Conservation (phyloP, 1,284 basidiomycete species). For the Tilletia indica region DNA sequence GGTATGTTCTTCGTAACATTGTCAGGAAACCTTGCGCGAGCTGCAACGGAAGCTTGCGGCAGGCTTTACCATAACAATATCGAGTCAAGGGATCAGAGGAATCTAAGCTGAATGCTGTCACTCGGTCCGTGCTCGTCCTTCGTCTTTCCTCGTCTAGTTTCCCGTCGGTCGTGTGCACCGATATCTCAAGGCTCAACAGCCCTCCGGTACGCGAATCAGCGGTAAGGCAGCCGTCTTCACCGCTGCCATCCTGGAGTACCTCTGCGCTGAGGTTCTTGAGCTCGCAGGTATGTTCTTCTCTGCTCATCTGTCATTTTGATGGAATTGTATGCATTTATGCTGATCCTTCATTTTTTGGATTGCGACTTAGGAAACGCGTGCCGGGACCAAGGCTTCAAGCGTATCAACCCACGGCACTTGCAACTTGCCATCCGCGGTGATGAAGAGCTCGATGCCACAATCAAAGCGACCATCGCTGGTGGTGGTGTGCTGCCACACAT, state of each 20-base stretch:
- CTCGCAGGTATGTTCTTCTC: slow-evolving; percentile 68
- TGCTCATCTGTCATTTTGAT: not conserved
- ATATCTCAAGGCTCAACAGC: slow-evolving; percentile 87
- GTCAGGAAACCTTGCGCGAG: no score
- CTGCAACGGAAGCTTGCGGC: no score
- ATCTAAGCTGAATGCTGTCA: no score
- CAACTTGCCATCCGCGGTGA: slow-evolving; percentile 94
- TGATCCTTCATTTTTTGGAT: not conserved
- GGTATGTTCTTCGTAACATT: not conserved
- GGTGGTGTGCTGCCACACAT: slow-evolving; percentile 94
- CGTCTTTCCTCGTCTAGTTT: slow-evolving; percentile 65
- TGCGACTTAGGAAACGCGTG: slow-evolving; percentile 78
- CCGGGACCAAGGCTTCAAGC: slow-evolving; percentile 91
- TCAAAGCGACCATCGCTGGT: slow-evolving; percentile 65
- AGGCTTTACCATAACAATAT: no score
- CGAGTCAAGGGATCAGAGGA: no score
- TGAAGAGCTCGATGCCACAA: slow-evolving; percentile 71
- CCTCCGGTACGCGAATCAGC: slow-evolving; percentile 87
- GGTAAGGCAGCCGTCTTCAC: slow-evolving; percentile 89
- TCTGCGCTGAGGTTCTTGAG: slow-evolving; percentile 85
- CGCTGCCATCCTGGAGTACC: slow-evolving; percentile 84
- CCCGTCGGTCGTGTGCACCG: slow-evolving; percentile 92
- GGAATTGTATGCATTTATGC: slow-evolving; percentile 55
- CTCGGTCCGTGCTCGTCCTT: not conserved
- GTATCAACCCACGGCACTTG: slow-evolving; percentile 89